Evolutionary conservation across 192 early-diverging fungal species (phyloP).

Genomic region (Podila clonocystis): DNA sequence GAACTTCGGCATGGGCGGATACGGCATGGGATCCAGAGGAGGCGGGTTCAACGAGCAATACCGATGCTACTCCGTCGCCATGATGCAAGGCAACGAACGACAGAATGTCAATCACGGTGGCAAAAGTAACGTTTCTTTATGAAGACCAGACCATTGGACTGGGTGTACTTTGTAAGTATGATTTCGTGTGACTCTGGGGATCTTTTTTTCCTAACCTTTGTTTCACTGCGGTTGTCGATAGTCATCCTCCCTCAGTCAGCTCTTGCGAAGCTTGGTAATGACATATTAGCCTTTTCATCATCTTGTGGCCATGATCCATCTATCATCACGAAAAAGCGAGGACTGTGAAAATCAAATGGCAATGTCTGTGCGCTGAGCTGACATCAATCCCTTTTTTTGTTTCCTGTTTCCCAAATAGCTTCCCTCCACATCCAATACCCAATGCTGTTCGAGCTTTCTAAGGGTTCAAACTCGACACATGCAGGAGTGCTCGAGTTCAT

Average conservation of each 20-base stretch:
- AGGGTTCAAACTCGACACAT: slow-evolving; percentile 73
- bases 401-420: slow-evolving; percentile 51
- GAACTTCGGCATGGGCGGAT: slow-evolving; percentile 36
- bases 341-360: too few relatives aligned
- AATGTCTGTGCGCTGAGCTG: not conserved
- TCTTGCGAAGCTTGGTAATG: slow-evolving; percentile 34
- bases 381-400: not conserved
- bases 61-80: slow-evolving; percentile 78
- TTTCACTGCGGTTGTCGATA: slow-evolving; percentile 18
- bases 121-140: slow-evolving; percentile 66
- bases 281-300: too few relatives aligned
- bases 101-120: slow-evolving; percentile 82
- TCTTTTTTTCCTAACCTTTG: not conserved
- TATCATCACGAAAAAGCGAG: too few relatives aligned
- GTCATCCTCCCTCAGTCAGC: slow-evolving; percentile 85
- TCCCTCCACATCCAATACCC: slow-evolving; percentile 91
- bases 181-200: not conserved
- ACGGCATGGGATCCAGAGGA: slow-evolving; percentile 39
- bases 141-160: not conserved
- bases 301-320: too few relatives aligned
- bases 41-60: slow-evolving; percentile 62
- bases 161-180: not conserved
- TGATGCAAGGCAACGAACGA: slow-evolving; percentile 75
- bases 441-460: slow-evolving; percentile 89
- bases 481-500: slow-evolving; percentile 99